Evolutionary conservation across 2,329 filamentous ascomycete species (phyloP), one percentile per base, ranked within the genome.

Genomic region (Talaromyces piceae): DNA sequence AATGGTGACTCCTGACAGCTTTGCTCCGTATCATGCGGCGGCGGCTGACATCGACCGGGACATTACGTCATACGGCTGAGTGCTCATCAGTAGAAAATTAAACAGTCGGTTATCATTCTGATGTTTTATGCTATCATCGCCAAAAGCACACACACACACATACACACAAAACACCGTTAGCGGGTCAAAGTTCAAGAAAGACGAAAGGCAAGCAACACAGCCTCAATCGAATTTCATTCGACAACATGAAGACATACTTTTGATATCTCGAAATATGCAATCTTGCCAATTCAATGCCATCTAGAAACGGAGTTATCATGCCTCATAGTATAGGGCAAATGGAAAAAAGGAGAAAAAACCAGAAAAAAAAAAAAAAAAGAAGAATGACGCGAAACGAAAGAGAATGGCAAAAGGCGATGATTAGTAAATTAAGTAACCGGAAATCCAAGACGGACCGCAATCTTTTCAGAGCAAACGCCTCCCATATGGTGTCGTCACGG

Each of bases 381-480:
- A 47, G 39, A 18, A 25, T 41, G 7, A n/a, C n/a, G n/a, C n/a
- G n/a, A n/a, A n/a, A n/a, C n/a, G n/a, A n/a, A n/a, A n/a, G n/a
- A 30, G 28, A 44, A 50, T 25, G 28, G 33, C 20, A 31, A 7
- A 23, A 45, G 18, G 41, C 6, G n/a, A 47, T 25, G 43, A 27
- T 25, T 30, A 46, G 39, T 41, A 31, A 45, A 47, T 7, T 4
- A 52, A 45, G 51, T 53, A 58, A 33, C 50, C 46, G 59, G 62
- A 66, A 67, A 71, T 65, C 67, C 69, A 67, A 67, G 67, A 70
- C 67, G 69, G 68, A 62, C 60, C 62, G 67, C 66, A 72, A 68
- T 71, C 68, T 67, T n/a, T 37, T 67, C 69, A 65, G 68, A 71
- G 69, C 68, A 72, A 67, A 71, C 67, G 67, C 69, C 71, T 68